phyloP scores from a whole-genome alignment of 1,284 basidiomycete genomes.

The Apiotrichum sp. region DNA sequence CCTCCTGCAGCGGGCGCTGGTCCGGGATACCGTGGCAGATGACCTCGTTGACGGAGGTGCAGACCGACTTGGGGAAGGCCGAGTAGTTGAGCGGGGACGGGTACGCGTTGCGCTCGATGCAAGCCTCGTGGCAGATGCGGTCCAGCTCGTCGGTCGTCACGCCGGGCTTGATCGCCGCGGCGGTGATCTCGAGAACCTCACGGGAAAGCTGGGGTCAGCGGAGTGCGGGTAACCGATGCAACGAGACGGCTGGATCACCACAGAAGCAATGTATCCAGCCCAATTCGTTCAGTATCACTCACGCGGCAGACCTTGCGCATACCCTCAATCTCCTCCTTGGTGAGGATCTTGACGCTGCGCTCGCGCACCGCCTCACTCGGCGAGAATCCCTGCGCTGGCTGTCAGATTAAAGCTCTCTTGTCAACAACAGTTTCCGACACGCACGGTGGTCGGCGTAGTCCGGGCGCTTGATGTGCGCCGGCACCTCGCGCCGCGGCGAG shows the following conservation, averaged over 20 bases:
- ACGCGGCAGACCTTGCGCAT: slow-evolving; percentile 47
- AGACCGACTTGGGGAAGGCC: slow-evolving; percentile 90
- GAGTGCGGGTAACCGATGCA: too few relatives aligned
- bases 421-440: slow-evolving; percentile 10
- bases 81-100: slow-evolving; percentile 92
- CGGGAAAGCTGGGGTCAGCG: slow-evolving; percentile 62
- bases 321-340: slow-evolving; percentile 45
- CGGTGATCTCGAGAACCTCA: slow-evolving; percentile 86
- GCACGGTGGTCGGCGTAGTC: slow-evolving; percentile 49
- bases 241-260: too few relatives aligned
- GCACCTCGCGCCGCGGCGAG: slow-evolving; percentile 38
- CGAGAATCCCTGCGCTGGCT: slow-evolving; percentile 40
- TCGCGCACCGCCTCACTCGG: slow-evolving; percentile 35
- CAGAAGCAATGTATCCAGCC: too few relatives aligned
- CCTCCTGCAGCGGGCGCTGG: slow-evolving; percentile 73
- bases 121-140: slow-evolving; percentile 88
- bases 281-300: slow-evolving; percentile 8
- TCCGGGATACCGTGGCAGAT: slow-evolving; percentile 98
- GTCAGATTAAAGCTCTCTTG: not conserved
- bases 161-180: slow-evolving; percentile 75
- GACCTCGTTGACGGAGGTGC: slow-evolving; percentile 91
- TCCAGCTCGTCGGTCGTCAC: slow-evolving; percentile 95
- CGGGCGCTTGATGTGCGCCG: slow-evolving; percentile 41
- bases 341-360: slow-evolving; percentile 37
- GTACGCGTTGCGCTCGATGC: slow-evolving; percentile 84